A percentile compares a stretch with the other conserved stretches of the same genome.
Conservation (phyloP, 768 basidiomycete genomes). For the Boletus insuetus region DNA sequence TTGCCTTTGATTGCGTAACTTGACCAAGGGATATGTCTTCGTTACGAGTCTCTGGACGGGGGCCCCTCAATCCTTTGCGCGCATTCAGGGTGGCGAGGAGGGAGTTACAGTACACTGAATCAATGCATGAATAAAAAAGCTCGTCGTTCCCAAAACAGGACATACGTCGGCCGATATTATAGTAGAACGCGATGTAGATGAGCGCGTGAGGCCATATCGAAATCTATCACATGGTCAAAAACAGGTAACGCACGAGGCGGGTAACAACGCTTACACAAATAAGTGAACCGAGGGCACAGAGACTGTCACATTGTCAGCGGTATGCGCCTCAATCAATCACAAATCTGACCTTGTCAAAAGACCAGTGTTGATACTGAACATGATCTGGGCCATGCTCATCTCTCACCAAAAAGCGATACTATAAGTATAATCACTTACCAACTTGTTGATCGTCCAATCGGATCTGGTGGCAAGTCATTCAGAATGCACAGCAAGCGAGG, state of each 20-base stretch:
- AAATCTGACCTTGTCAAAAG: constrained; percentile 30
- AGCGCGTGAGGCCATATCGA: constrained; percentile 44
- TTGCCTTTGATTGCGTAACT: constrained; percentile 4
- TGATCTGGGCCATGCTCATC: constrained; percentile 31
- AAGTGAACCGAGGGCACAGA: constrained; percentile 56
- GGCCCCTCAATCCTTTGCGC: constrained; percentile 42
- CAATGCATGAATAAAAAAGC: neutral
- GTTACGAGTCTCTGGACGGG: neutral
- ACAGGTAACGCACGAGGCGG: neutral
- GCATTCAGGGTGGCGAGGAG: constrained; percentile 61
- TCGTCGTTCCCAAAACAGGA: constrained; percentile 1
- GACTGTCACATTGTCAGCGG: constrained; percentile 21
- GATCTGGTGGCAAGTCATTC: constrained; percentile 25
- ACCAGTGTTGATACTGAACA: constrained; percentile 50
- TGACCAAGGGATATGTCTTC: constrained; percentile 13
- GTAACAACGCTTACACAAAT: constrained; percentile 37
- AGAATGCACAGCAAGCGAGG: neutral
- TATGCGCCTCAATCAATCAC: neutral
- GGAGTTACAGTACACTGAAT: constrained; percentile 56
- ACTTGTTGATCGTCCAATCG: constrained; percentile 49
- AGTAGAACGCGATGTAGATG: constrained; percentile 43
- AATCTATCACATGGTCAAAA: constrained; percentile 36
- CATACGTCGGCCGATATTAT: constrained; percentile 57
- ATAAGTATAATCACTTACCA: constrained; percentile 22
- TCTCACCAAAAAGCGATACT: neutral